Base-by-base conservation (phyloP, 805 yeast species). In the Danielia oregonensis region DNA sequence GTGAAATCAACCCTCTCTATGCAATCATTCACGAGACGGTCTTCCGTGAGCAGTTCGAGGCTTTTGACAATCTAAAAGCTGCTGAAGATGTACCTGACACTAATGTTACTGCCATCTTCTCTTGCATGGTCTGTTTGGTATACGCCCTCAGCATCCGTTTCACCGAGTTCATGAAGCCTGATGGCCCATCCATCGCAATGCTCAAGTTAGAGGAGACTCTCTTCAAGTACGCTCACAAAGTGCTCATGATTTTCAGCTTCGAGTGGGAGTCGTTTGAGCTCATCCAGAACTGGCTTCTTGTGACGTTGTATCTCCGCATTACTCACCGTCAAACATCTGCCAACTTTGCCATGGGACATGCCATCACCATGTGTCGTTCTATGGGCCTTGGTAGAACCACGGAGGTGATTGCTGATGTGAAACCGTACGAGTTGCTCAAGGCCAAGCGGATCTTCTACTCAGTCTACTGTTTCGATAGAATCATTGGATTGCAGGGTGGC, bases 361-460 rank as follows among this genome's bases (percentile, higher is more conserved):
- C 76, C 2, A 49, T 70, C 6, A 51, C 60, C 25, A 63, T 72
- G 65, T 49, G 59, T 29, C 59, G 64, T 31, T 72, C 72, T 1
- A 66, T 72, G 76, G 63, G 71, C 5, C 38, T 72, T 23, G 60
- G 63, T 36, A 40, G 59, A 29, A 57, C 59, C 26, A 48, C 42
- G 17, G 32, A 41, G n/a, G 25, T 51, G 15, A 33, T 42, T 28
- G 30, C 64, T 42, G 19, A 26, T 6, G 27, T 35, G 12, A 51
- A 65, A 6, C 51, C 59, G 4, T 66, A 66, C 48, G 80, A 76
- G 41, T 49, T 45, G 13, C 37, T 65, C 9, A 77, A 78, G 46
- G 68, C 75, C 1, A 61, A 61, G 44, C 59, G 82, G 31, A 65
- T 78, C 1, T 79, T 74, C 48, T 78, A 80, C 78, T 42, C 68